Conservation (phyloP, 1,284 basidiomycete genomes). For the Ganoderma sinense region DNA sequence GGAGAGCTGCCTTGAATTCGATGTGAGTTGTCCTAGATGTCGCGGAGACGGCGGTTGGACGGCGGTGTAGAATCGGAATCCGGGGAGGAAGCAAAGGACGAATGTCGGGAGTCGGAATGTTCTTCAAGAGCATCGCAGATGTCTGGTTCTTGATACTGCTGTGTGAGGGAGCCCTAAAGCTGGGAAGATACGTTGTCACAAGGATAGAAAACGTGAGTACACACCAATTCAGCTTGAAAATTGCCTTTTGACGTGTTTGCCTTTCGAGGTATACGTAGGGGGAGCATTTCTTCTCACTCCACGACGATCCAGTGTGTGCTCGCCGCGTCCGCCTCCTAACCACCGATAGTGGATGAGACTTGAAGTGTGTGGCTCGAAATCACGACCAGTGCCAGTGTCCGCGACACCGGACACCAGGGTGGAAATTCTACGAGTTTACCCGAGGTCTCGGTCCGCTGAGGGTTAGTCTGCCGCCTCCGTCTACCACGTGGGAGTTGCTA, state of each 20-base stretch:
- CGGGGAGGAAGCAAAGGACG: background rate
- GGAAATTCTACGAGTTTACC: background rate
- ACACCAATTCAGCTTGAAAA: background rate
- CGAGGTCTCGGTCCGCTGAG: background rate
- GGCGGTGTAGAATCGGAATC: background rate
- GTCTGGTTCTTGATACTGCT: background rate
- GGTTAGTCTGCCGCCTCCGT: no score
- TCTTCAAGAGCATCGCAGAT: background rate
- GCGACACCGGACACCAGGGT: no score
- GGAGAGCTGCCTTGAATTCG: background rate
- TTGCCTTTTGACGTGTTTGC: background rate
- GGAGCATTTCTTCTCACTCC: conserved; percentile 1
- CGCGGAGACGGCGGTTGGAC: no score
- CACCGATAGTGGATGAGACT: background rate
- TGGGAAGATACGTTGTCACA: background rate
- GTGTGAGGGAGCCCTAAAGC: background rate
- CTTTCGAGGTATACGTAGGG: background rate
- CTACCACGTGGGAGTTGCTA: background rate
- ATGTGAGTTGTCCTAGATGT: background rate
- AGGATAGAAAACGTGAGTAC: background rate
- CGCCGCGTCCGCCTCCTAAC: background rate
- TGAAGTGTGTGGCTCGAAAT: no score
- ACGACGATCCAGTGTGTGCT: background rate
- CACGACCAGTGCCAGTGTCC: no score
- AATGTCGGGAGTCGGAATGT: background rate